Conservation (phyloP, 306 rosid genomes). For the Elaeagnus macrophylla region DNA sequence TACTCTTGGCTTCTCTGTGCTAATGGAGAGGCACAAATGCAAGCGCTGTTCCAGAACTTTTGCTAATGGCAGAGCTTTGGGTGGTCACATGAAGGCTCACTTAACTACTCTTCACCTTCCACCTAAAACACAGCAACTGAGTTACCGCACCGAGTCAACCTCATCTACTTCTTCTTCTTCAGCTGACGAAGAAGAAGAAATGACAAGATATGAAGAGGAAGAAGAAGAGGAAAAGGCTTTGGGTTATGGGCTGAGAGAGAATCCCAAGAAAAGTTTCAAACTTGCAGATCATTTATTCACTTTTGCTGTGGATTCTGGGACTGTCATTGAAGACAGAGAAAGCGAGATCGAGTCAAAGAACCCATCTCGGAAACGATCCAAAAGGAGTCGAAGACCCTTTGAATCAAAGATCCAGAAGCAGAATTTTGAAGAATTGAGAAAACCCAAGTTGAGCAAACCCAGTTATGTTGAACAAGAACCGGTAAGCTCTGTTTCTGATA, state of each 20-base stretch:
- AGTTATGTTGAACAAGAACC: slow-evolving; percentile 37
- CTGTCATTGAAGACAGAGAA: slow-evolving; percentile 64
- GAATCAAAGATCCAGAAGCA: slow-evolving; percentile 3
- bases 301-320: slow-evolving; percentile 29
- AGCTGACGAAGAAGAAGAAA: slow-evolving; percentile 20
- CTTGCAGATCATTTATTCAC: slow-evolving; percentile 56
- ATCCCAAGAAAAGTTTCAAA: slow-evolving; percentile 52
- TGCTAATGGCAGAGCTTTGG: slow-evolving; percentile 66
- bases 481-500: slow-evolving; percentile 52
- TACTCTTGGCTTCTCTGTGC: not conserved
- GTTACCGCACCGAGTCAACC: slow-evolving; percentile 11
- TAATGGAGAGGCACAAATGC: slow-evolving; percentile 81
- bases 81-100: slow-evolving; percentile 93
- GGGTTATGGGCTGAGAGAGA: slow-evolving; percentile 47
- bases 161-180: slow-evolving; percentile 27
- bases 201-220: slow-evolving; percentile 16
- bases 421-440: slow-evolving; percentile 15
- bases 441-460: slow-evolving; percentile 18
- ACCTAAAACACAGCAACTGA: slow-evolving; percentile 26
- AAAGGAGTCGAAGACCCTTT: slow-evolving; percentile 31
- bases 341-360: slow-evolving; percentile 77
- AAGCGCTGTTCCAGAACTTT: slow-evolving; percentile 60
- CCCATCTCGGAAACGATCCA: slow-evolving; percentile 76
- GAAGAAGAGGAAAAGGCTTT: slow-evolving; percentile 32
- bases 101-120: slow-evolving; percentile 56